Evolutionary conservation across 495 filamentous ascomycete species (phyloP), one percentile per base, ranked within the genome.

Genomic region (Usnea hakonensis): DNA sequence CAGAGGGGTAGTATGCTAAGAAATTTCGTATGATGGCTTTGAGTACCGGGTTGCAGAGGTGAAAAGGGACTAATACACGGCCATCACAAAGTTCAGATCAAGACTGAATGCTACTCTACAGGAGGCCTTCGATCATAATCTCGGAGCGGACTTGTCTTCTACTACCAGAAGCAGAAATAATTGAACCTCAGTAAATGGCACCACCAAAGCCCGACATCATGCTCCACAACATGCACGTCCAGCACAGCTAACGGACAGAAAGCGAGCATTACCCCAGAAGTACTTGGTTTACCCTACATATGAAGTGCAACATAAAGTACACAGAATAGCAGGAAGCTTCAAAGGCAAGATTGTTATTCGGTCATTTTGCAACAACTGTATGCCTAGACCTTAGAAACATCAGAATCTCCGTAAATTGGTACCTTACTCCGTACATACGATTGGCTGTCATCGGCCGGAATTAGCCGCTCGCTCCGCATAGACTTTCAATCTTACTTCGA

Each of bases 341-440:
- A 95, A 68, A 95, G 90, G 69, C 78, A 89, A 58, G 75, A 82
- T 33, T 91, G 89, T 88, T 96, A 90, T 74, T 77, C 94, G 35
- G n/a, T n/a, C n/a, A n/a, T n/a, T n/a, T n/a, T n/a, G n/a, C n/a
- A n/a, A n/a, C n/a, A n/a, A n/a, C n/a, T n/a, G n/a, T n/a, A n/a
- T n/a, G n/a, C n/a, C n/a, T n/a, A n/a, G n/a, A n/a, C n/a, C n/a
- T n/a, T n/a, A n/a, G n/a, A n/a, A n/a, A n/a, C n/a, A n/a, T n/a
- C n/a, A n/a, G n/a, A n/a, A n/a, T n/a, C n/a, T n/a, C n/a, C n/a
- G n/a, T n/a, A n/a, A n/a, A n/a, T n/a, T n/a, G n/a, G n/a, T n/a
- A n/a, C n/a, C n/a, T n/a, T n/a, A n/a, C n/a, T n/a, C n/a, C n/a
- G n/a, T n/a, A n/a, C n/a, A n/a, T n/a, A 62, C 44, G 30, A 55